Percentiles rank a stretch among this genome's conserved stretches.
phyloP scores from a whole-genome alignment of 108 stramenopile genomes.

The Tribonema minus region DNA sequence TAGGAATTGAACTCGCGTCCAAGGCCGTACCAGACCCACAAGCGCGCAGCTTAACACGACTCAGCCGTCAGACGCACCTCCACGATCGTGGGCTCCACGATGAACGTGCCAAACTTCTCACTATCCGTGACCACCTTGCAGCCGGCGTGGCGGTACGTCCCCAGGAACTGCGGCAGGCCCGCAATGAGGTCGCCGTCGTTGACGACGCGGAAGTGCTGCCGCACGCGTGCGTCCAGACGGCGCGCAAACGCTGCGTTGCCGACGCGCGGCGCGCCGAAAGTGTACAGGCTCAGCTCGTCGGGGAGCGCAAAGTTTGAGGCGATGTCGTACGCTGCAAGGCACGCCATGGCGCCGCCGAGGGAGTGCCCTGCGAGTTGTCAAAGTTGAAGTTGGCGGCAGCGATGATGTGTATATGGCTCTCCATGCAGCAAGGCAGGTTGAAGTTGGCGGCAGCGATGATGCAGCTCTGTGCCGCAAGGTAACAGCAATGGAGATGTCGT shows the following conservation, averaged over 20 bases:
- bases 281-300: conserved; percentile 12
- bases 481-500: too few species aligned
- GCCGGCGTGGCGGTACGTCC: conserved; percentile 32
- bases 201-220: conserved; percentile 48
- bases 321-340: conserved; percentile 38
- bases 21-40: neutral
- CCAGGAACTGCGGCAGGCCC: conserved; percentile 41
- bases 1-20: too few species aligned
- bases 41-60: neutral
- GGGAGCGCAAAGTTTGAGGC: conserved; percentile 9
- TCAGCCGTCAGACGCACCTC: neutral
- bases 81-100: conserved; percentile 27
- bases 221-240: conserved; percentile 24
- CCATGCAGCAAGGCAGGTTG: too few species aligned
- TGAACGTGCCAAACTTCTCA: conserved; percentile 16
- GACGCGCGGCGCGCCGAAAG: conserved; percentile 54
- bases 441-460: too few species aligned
- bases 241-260: conserved; percentile 40
- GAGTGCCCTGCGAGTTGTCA: too few species aligned
- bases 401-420: too few species aligned
- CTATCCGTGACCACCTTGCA: conserved; percentile 24
- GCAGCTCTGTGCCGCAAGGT: too few species aligned
- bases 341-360: conserved; percentile 26
- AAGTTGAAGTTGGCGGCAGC: too few species aligned
- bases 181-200: conserved; percentile 54